Conservation (phyloP, 495 filamentous ascomycete genomes). For the Neurospora sp. region DNA sequence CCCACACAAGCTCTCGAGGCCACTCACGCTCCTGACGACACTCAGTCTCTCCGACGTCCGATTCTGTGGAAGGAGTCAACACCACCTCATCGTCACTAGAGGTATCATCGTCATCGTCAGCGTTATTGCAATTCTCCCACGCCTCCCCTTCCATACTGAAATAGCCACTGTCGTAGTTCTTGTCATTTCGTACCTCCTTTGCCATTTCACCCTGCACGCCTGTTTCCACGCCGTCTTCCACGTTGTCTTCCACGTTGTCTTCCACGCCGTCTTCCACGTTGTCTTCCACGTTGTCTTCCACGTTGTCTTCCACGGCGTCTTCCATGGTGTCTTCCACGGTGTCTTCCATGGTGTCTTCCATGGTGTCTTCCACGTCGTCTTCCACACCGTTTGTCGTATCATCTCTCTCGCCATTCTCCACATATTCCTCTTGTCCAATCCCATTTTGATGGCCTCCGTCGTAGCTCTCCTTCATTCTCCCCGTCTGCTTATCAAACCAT, state of each 20-base stretch:
- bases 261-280: too few species aligned
- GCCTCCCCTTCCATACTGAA: background rate
- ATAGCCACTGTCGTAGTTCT: background rate
- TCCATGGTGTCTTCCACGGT: too few species aligned
- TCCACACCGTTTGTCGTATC: background rate
- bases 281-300: background rate
- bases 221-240: background rate
- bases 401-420: background rate
- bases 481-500: background rate
- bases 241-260: background rate
- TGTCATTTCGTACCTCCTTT: background rate
- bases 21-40: background rate
- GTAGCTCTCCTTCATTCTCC: background rate
- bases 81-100: background rate
- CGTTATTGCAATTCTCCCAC: background rate
- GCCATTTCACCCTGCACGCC: background rate
- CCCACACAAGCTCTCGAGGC: background rate
- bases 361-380: background rate
- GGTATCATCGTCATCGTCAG: background rate
- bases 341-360: background rate
- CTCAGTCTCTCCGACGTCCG: background rate
- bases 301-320: background rate
- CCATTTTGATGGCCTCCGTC: background rate
- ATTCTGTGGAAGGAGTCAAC: background rate
- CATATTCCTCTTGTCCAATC: background rate